Conservation (phyloP, 306 rosid genomes). For the Luffa aegyptiaca region DNA sequence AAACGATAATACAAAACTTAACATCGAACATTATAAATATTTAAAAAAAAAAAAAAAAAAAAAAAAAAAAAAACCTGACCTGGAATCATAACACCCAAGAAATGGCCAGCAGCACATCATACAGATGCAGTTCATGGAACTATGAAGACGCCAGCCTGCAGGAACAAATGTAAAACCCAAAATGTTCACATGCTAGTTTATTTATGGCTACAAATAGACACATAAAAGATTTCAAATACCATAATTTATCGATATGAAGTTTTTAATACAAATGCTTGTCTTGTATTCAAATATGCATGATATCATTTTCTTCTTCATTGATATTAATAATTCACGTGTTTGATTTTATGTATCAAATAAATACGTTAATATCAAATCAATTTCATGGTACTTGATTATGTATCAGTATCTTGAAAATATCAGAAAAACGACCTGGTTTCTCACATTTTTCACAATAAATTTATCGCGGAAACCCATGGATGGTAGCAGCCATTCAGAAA, state of each 20-base stretch:
- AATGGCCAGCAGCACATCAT: neutral
- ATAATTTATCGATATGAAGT: too few relatives aligned
- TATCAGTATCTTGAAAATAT: neutral
- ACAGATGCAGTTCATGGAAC: slow-evolving; percentile 25
- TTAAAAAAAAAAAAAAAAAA: neutral
- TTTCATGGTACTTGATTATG: neutral
- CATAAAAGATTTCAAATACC: neutral
- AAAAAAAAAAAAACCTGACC: neutral
- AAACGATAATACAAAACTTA: neutral
- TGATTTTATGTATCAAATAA: neutral
- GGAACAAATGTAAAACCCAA: slow-evolving; percentile 11
- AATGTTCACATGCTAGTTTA: neutral
- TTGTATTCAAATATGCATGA: neutral
- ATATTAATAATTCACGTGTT: neutral
- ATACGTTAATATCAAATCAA: neutral
- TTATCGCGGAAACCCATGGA: slow-evolving; percentile 35
- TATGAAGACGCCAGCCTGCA: slow-evolving; percentile 47
- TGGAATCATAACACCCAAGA: neutral
- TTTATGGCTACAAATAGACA: neutral
- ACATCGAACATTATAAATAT: neutral
- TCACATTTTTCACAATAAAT: slow-evolving; percentile 62
- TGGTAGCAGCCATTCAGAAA: slow-evolving; percentile 76
- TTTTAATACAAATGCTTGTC: too few relatives aligned
- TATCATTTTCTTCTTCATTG: too few relatives aligned
- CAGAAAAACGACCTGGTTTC: slow-evolving; percentile 11